Conservation (phyloP, 2,329 filamentous ascomycete species). For the Grosmannia huntii region DNA sequence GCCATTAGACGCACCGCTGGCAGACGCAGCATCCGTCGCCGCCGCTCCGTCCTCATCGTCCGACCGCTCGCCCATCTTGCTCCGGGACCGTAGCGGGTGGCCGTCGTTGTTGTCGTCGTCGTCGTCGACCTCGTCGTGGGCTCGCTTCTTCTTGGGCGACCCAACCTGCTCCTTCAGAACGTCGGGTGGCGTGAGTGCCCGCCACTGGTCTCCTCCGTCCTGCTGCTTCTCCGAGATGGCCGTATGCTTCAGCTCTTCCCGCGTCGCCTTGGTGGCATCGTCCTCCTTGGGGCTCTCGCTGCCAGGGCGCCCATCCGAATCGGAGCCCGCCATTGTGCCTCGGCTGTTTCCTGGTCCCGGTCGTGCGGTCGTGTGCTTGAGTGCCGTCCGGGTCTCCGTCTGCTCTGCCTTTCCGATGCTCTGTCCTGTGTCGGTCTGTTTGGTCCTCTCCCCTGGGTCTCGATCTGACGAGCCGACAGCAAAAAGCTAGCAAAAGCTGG, state of each 20-base stretch:
- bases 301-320: slow-evolving; percentile 16
- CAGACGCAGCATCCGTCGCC: background rate
- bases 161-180: slow-evolving; percentile 36
- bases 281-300: slow-evolving; percentile 34
- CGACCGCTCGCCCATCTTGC: slow-evolving; percentile 31
- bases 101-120: slow-evolving; percentile 27
- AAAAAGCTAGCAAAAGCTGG: too few relatives aligned
- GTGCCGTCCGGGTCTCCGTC: too few relatives aligned
- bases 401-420: too few relatives aligned
- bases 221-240: slow-evolving; percentile 40
- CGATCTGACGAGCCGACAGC: too few relatives aligned
- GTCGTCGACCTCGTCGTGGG: slow-evolving; percentile 43
- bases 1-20: background rate
- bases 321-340: slow-evolving; percentile 2
- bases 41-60: background rate
- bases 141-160: slow-evolving; percentile 56
- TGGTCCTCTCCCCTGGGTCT: too few relatives aligned
- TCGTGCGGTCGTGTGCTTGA: background rate
- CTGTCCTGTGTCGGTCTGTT: too few relatives aligned
- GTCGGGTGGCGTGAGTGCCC: slow-evolving; percentile 13
- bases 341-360: background rate
- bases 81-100: slow-evolving; percentile 23
- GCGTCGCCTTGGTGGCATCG: slow-evolving; percentile 48
- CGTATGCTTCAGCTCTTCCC: slow-evolving; percentile 52
- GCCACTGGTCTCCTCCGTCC: background rate